A percentile compares a stretch with the other conserved stretches of the same genome.
phyloP scores from a whole-genome alignment of 768 basidiomycete species.

The Rhodotorula graminis region DNA sequence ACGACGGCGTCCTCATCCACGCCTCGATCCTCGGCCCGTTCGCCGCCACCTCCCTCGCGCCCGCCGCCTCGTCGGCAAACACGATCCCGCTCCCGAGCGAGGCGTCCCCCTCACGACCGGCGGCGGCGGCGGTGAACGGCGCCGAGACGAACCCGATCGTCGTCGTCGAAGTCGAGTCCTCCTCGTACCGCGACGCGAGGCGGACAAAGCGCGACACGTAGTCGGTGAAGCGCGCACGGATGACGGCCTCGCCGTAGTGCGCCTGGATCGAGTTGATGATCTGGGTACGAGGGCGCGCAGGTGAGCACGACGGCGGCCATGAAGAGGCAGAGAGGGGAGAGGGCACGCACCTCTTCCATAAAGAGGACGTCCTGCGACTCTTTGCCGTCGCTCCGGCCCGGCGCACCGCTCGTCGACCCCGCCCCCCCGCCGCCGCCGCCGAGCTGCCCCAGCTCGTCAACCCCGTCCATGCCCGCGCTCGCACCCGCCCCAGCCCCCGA shows the following conservation, averaged over 20 bases:
- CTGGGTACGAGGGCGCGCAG: conserved; percentile 49
- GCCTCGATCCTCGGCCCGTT: conserved; percentile 86
- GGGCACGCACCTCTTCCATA: conserved; percentile 78
- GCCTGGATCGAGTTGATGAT: conserved; percentile 79
- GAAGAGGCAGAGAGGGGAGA: background rate
- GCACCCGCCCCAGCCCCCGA: no score
- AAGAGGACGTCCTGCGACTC: conserved; percentile 72
- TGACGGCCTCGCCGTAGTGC: conserved; percentile 83
- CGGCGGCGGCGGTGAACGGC: background rate
- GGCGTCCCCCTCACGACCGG: background rate
- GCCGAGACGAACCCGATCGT: conserved; percentile 62
- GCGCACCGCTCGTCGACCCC: conserved; percentile 14
- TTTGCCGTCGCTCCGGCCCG: conserved; percentile 50
- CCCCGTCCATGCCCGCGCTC: conserved; percentile 22
- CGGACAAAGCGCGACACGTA: conserved; percentile 82
- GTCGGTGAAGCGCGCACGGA: conserved; percentile 83
- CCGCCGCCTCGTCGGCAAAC: conserved; percentile 66
- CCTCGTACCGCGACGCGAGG: conserved; percentile 85
- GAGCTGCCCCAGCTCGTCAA: conserved; percentile 41
- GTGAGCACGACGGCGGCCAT: background rate
- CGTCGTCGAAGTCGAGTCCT: conserved; percentile 66
- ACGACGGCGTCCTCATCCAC: conserved; percentile 79
- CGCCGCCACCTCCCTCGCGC: conserved; percentile 61
- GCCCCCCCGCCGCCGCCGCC: conserved; percentile 49
- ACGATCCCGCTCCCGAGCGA: conserved; percentile 73